phyloP scores from a whole-genome alignment of 2,329 filamentous ascomycete genomes.

The Blastomyces emzantsi region DNA sequence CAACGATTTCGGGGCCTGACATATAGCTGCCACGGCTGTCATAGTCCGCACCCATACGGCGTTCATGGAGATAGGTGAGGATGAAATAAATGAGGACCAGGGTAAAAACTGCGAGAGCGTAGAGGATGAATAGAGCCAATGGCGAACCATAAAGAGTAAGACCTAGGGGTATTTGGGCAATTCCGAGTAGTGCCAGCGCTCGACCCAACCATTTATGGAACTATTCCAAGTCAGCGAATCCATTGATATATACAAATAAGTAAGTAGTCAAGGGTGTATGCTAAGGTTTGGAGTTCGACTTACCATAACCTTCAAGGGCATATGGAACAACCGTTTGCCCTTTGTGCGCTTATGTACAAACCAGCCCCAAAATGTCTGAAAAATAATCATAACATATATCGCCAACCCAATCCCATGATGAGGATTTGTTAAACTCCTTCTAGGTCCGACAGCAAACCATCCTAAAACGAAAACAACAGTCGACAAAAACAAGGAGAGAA shows the following conservation, averaged over 20 bases:
- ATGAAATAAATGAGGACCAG: slow-evolving; percentile 70
- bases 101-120: slow-evolving; percentile 64
- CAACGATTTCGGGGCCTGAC: slow-evolving; percentile 43
- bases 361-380: slow-evolving; percentile 51
- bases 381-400: slow-evolving; percentile 51
- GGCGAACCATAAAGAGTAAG: slow-evolving; percentile 90
- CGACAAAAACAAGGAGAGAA: slow-evolving; percentile 50
- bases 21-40: slow-evolving; percentile 51
- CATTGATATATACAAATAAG: not conserved
- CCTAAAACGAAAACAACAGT: slow-evolving; percentile 55
- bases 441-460: slow-evolving; percentile 54
- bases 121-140: slow-evolving; percentile 74
- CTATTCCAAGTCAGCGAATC: slow-evolving; percentile 32
- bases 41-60: slow-evolving; percentile 46
- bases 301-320: slow-evolving; percentile 52
- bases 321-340: slow-evolving; percentile 44
- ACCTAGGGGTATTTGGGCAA: slow-evolving; percentile 80
- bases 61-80: slow-evolving; percentile 61
- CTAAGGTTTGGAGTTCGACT: slow-evolving; percentile 15
- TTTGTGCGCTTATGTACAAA: slow-evolving; percentile 47
- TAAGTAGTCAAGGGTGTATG: slow-evolving; percentile 8
- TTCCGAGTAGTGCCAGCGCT: slow-evolving; percentile 66
- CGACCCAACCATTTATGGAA: slow-evolving; percentile 86
- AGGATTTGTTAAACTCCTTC: slow-evolving; percentile 53
- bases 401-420: slow-evolving; percentile 59